phyloP scores from a whole-genome alignment of 176 grass and related monocot genomes.

The Raddia guianensis region DNA sequence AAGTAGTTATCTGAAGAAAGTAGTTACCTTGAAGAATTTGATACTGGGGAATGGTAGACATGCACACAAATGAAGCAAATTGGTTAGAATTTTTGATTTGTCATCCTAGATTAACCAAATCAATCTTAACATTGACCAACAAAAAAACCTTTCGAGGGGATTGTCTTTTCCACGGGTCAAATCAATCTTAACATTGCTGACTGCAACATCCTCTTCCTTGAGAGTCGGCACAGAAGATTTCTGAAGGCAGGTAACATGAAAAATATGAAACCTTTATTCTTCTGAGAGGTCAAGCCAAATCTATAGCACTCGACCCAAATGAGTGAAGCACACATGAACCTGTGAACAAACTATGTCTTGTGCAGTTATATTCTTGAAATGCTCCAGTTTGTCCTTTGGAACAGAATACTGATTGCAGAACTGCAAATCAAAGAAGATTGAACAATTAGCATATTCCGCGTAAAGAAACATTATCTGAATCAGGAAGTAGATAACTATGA shows the following conservation, averaged over 20 bases:
- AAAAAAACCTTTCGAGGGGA: slow-evolving; percentile 75
- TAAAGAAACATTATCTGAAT: slow-evolving; percentile 13
- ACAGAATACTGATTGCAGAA: slow-evolving; percentile 98
- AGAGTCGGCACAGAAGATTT: slow-evolving; percentile 59
- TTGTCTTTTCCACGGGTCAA: slow-evolving; percentile 88
- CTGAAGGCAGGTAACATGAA: slow-evolving; percentile 39
- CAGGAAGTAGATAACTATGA: neutral
- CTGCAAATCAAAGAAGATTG: slow-evolving; percentile 45
- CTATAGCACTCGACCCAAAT: slow-evolving; percentile 1
- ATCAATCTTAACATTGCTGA: slow-evolving; percentile 96
- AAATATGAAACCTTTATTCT: neutral
- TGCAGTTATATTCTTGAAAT: slow-evolving; percentile 86
- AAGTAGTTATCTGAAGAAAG: neutral
- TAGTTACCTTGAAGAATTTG: slow-evolving; percentile 93
- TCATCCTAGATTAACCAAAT: slow-evolving; percentile 12
- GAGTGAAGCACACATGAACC: slow-evolving; percentile 42
- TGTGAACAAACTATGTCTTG: slow-evolving; percentile 89
- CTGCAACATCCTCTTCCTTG: slow-evolving; percentile 81
- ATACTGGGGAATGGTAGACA: slow-evolving; percentile 53
- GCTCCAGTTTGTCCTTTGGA: slow-evolving; percentile 85
- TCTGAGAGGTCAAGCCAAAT: neutral
- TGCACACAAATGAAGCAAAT: slow-evolving; percentile 20
- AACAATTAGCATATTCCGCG: neutral
- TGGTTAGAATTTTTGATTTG: slow-evolving; percentile 28
- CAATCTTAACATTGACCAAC: too few species aligned